Evolutionary conservation across 1,284 basidiomycete genomes (phyloP), one percentile per base, ranked within the genome.

Genomic region (Rhodotorula glutinis): DNA sequence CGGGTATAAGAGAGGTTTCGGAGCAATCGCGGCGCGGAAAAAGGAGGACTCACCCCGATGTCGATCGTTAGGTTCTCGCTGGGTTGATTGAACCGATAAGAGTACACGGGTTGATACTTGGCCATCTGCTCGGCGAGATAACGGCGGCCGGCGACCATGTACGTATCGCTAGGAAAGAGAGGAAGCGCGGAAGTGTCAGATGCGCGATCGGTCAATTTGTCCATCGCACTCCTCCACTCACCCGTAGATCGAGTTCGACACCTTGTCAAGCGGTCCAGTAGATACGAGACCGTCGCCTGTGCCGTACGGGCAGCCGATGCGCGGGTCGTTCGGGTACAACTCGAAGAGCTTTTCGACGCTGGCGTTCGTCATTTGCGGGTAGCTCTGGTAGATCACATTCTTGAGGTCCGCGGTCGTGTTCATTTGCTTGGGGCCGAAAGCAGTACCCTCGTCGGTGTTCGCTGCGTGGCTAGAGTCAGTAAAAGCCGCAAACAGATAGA

Each of bases 1-100:
- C 33, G 33, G 33, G 33, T 38, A 38, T 38, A 11, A 38, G 33
- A 38, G 33, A 5, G 33, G 33, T 38, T 38, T 38, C 7, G 7
- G 11, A 38, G 33, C 33, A 11, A 38, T 38, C 33, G 7, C 7
- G 33, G 33, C 33, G 33, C 33, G 33, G 33, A 38, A 38, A n/a
- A 38, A 38, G 33, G 33, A 27, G 3, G 51, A 44, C 51, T 13
- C 11, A 57, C 69, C 1, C 73, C 75, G 3, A 21, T 52, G 1
- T 63, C 69, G 47, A 76, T 69, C 4, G 68, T 63, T 21, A 65
- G 47, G 27, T 73, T 71, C 60, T 71, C 65, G 11, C 71, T 52
- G 0, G 75, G 57, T 55, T 74, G 73, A 30, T 74, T 67, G 65
- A 75, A 76, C 27, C 70, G 70, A 43, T 72, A 74, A 0, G 63